Base-by-base conservation (phyloP, 352 stramenopile species). In the Phytophthora brassicae region DNA sequence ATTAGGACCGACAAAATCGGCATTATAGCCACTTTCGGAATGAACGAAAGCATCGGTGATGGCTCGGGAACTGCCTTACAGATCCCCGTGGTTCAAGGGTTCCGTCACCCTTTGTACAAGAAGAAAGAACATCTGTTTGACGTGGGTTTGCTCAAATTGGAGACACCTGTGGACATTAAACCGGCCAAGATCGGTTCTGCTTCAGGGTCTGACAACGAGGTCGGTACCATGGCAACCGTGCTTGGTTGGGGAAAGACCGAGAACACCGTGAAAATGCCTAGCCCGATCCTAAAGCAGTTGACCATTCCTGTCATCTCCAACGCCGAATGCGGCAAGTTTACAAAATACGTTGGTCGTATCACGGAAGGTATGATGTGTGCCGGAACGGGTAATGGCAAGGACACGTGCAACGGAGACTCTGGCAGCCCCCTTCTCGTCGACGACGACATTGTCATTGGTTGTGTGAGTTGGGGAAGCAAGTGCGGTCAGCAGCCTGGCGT, bases 351-450 rank as follows among this genome's bases (percentile, higher is more conserved):
- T 57, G 75, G 72, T 60, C 71, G 73, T 41, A 71, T 89, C 43
- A 86, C 74, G n/a, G 67, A 78, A 2, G 57, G 68, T 8, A 90
- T 90, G 81, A 36, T 88, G 13, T 90, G 81, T 28, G 81, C 81
- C 14, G 81, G 81, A 38, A 65, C 59, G 1, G 72, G 74, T 5
- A 36, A 66, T 19, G 73, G 68, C 43, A 75, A 75, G 59, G 76
- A 84, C 52, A 78, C 77, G 29, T 90, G 81, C 69, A 82, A 88
- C 50, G 81, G 81, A 13, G 81, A 90, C 73, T 90, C 81, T 7
- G 81, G 81, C 16, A 75, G 81, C n/a, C 75, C 81, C 11, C 70
- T 88, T 13, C 19, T 73, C 17, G 72, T 89, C 26, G 41, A 71
- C 26, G 66, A 54, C 23, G 46, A 81, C 56, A 82, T 74, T 47